A percentile compares a stretch with the other conserved stretches of the same genome.
These are phyloP conservation scores for Stephania yunnanensis DNA, from an alignment of 164 flowering plant genomes.

Conservation along the genomic window DNA sequence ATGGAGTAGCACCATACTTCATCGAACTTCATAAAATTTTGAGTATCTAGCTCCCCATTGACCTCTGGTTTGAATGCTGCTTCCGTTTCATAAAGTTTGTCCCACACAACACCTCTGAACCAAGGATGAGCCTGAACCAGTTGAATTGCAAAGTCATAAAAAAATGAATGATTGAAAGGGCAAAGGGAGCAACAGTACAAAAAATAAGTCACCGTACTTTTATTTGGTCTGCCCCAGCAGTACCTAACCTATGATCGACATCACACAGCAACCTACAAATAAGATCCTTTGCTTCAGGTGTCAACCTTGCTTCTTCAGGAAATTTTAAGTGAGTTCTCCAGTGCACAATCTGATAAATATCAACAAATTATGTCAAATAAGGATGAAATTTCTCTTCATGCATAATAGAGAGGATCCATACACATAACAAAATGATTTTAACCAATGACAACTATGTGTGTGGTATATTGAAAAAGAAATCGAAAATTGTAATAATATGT, in stretches of 20 bases:
- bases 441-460: not conserved
- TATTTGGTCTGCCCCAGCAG: conserved; percentile 67
- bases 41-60: conserved; percentile 91
- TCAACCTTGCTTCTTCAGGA: conserved; percentile 75
- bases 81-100: conserved; percentile 76
- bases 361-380: not conserved
- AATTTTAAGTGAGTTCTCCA: conserved; percentile 86
- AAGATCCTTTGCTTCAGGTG: conserved; percentile 86
- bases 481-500: not conserved
- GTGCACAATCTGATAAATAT: conserved; percentile 67
- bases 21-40: conserved; percentile 88
- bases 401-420: not conserved
- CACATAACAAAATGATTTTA: not conserved
- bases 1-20: conserved; percentile 42
- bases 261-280: conserved; percentile 45
- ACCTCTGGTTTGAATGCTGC: conserved; percentile 94
- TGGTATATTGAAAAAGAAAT: not conserved
- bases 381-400: not conserved
- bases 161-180: not conserved
- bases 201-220: conserved; percentile 40
- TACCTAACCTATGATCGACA: conserved; percentile 65
- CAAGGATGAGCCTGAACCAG: conserved; percentile 84
- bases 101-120: conserved; percentile 86
- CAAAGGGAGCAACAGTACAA: not conserved
- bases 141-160: conserved; percentile 10